Base-by-base conservation (phyloP, 2,329 filamentous ascomycete species). In the Scytalidium sp. region DNA sequence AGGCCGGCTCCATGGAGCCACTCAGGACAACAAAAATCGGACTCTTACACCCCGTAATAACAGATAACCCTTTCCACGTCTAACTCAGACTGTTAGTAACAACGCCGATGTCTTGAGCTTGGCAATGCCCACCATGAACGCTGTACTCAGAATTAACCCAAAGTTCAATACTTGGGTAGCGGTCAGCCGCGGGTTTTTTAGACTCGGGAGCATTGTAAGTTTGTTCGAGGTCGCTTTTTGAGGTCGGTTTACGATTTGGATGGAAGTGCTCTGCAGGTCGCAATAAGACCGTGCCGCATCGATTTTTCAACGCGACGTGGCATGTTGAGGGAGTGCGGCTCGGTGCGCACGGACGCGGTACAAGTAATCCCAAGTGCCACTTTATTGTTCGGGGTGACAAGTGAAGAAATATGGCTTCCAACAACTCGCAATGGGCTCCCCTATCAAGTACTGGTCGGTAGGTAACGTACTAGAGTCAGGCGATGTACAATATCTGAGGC, bases 151-250 rank as follows among this genome's bases (percentile, higher is more conserved):
- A 43, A 89, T 85, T 51, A 90, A 78, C 27, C 80, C 85, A 64
- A 89, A 89, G 66, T 88, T 88, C 59, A 89, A 79, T 51, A 85
- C 64, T 69, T 88, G 85, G 13, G 81, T 74, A 53, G 84, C 76
- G 20, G 85, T 75, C 64, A 87, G 84, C 56, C 85, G 82, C 43
- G 83, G 80, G 63, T 84, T 84, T 56, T 75, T 69, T 53, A 88
- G 71, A 49, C 72, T 68, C 55, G 76, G 75, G 52, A 85, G 67
- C 80, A 84, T 84, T 42, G 45, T 25, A 22, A 41, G 29, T 44
- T 41, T 45, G 32, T 36, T 41, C 5, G 17, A n/a, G 17, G 32
- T n/a, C 15, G 7, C n/a, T n/a, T n/a, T 36, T 41, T 4, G 17
- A n/a, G 17, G 32, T n/a, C 15, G 7, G 32, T 36, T 4, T 36